Percentiles rank a stretch among this genome's conserved stretches.
phyloP scores from a whole-genome alignment of 257 asterid genomes.

The Plantago major region DNA sequence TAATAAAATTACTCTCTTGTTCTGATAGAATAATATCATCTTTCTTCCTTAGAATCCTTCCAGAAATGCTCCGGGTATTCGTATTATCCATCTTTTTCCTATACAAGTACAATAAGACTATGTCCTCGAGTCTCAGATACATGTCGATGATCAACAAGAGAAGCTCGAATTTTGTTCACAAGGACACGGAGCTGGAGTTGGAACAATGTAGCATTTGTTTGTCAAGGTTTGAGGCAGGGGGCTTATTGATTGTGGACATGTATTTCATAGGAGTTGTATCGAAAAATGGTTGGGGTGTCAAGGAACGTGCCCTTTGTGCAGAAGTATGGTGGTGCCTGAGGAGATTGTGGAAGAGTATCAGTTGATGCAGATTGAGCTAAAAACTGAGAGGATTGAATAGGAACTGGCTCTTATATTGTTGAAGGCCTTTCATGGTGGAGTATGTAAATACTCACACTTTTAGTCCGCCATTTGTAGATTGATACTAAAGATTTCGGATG shows the following conservation, averaged over 20 bases:
- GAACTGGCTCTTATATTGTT: slow-evolving; percentile 38
- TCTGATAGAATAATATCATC: slow-evolving; percentile 14
- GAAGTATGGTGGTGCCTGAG: slow-evolving; percentile 45
- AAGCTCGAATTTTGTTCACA: slow-evolving; percentile 30
- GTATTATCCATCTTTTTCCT: slow-evolving; percentile 19
- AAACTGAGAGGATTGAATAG: slow-evolving; percentile 24
- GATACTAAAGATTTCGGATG: too few species aligned
- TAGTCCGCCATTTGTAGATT: too few species aligned
- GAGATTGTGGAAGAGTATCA: slow-evolving; percentile 26
- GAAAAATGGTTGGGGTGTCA: slow-evolving; percentile 41
- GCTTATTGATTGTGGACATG: slow-evolving; percentile 36
- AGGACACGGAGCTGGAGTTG: background rate
- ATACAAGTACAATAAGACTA: slow-evolving; percentile 13
- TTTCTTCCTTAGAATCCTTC: slow-evolving; percentile 29
- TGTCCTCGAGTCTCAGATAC: slow-evolving; percentile 22
- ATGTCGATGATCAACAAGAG: slow-evolving; percentile 29
- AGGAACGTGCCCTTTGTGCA: slow-evolving; percentile 58
- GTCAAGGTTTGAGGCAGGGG: slow-evolving; percentile 29
- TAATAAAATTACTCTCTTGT: slow-evolving; percentile 30
- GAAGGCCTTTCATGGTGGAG: slow-evolving; percentile 24
- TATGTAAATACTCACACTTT: background rate
- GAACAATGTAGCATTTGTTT: slow-evolving; percentile 49
- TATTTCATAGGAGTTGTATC: slow-evolving; percentile 41
- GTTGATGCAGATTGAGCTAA: slow-evolving; percentile 18
- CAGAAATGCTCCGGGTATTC: slow-evolving; percentile 31